Percentiles rank a stretch among this genome's conserved stretches.
Conservation (phyloP, 2,329 filamentous ascomycete species). For the Neonectria punicea region DNA sequence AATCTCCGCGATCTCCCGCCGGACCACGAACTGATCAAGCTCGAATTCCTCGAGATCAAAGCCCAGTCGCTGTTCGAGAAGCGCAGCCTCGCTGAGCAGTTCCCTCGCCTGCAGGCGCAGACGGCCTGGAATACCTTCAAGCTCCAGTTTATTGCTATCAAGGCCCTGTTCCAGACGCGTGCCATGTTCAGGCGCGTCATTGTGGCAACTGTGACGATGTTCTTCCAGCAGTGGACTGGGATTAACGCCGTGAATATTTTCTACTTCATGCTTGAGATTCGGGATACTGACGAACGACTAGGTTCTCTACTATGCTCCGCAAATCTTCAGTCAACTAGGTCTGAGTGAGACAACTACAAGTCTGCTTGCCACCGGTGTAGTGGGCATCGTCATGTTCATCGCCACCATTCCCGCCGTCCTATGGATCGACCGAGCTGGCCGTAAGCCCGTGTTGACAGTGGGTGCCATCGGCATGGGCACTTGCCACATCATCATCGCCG, state of each 20-base stretch:
- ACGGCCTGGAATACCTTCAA: constrained; percentile 73
- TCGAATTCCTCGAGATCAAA: constrained; percentile 87
- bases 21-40: constrained; percentile 74
- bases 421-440: constrained; percentile 72
- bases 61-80: constrained; percentile 83
- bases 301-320: constrained; percentile 73
- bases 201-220: constrained; percentile 71
- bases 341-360: constrained; percentile 61
- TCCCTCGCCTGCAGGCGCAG: constrained; percentile 70
- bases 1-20: constrained; percentile 69
- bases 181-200: constrained; percentile 75
- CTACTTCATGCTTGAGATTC: background rate
- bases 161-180: constrained; percentile 70
- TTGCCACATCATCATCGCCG: constrained; percentile 77
- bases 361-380: constrained; percentile 76
- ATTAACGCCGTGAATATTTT: constrained; percentile 61
- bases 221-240: constrained; percentile 62
- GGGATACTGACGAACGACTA: constrained; percentile 9
- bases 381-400: constrained; percentile 76
- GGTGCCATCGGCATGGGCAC: constrained; percentile 76
- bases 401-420: constrained; percentile 74
- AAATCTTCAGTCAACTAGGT: constrained; percentile 75
- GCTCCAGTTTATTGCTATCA: constrained; percentile 75
- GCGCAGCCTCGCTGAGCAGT: constrained; percentile 71
- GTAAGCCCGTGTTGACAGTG: constrained; percentile 69